These are phyloP conservation scores for Populus euphratica DNA, from an alignment of 345 rosid species.

Conservation along the genomic window DNA sequence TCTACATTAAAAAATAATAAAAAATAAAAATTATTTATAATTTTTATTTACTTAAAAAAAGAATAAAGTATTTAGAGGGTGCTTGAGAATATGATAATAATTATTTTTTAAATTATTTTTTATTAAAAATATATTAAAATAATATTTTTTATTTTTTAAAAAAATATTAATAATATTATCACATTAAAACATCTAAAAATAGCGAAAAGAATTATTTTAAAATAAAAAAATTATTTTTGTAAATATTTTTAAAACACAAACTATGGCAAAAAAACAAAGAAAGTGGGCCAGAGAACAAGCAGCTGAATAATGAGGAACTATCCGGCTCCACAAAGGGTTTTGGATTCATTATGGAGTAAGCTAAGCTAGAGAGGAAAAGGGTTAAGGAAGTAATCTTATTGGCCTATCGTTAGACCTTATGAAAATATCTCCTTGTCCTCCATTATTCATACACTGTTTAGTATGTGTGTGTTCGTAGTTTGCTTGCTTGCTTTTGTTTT, in stretches of 20 bases:
- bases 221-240: no score
- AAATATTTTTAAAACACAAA: no score
- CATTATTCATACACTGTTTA: background rate
- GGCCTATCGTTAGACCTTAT: background rate
- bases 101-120: no score
- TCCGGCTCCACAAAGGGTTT: background rate
- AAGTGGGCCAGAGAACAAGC: background rate
- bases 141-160: no score
- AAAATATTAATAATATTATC: no score
- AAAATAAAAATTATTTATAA: no score
- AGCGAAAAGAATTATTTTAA: no score
- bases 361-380: background rate
- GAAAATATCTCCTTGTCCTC: background rate
- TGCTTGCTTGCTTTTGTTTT: background rate
- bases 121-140: no score
- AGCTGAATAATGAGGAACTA: background rate
- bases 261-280: background rate
- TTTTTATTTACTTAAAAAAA: no score
- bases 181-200: no score
- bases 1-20: no score
- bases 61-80: no score
- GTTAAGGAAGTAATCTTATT: background rate
- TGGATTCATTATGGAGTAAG: background rate
- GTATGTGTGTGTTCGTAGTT: background rate
- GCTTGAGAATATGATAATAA: rapidly evolving